Conservation (phyloP, 306 rosid species). For the Ormosia semicastrata region DNA sequence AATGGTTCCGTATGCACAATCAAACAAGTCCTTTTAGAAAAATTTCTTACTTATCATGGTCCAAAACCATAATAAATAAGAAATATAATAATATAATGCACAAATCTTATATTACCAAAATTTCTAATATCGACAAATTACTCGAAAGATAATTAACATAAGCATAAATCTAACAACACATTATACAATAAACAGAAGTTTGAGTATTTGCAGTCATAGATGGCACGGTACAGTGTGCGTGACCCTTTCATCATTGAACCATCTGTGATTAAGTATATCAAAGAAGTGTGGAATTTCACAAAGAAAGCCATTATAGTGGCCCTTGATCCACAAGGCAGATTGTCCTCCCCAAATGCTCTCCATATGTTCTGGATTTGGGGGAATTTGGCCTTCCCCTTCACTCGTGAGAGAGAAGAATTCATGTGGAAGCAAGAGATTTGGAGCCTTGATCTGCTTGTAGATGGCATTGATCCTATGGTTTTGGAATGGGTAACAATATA, state of each 20-base stretch:
- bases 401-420: slow-evolving; percentile 58
- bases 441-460: slow-evolving; percentile 67
- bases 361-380: slow-evolving; percentile 94
- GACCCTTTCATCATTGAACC: slow-evolving; percentile 63
- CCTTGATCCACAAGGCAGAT: slow-evolving; percentile 78
- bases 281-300: slow-evolving; percentile 63
- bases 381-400: slow-evolving; percentile 74
- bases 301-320: slow-evolving; percentile 73
- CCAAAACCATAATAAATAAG: too few relatives aligned
- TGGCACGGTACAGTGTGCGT: slow-evolving; percentile 65
- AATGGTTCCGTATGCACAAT: too few relatives aligned
- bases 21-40: too few relatives aligned
- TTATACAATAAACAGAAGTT: too few relatives aligned
- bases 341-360: slow-evolving; percentile 62
- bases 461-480: slow-evolving; percentile 53
- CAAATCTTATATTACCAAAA: too few relatives aligned
- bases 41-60: too few relatives aligned
- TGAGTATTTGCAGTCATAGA: slow-evolving; percentile 50
- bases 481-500: slow-evolving; percentile 49
- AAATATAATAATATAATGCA: too few relatives aligned
- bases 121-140: too few relatives aligned
- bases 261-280: slow-evolving; percentile 61
- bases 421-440: slow-evolving; percentile 71
- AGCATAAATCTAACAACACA: too few relatives aligned
- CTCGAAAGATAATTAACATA: too few relatives aligned